These are phyloP conservation scores for Cutaneotrichosporon sp. DNA, from an alignment of 1,284 basidiomycete species.

Conservation along the genomic window DNA sequence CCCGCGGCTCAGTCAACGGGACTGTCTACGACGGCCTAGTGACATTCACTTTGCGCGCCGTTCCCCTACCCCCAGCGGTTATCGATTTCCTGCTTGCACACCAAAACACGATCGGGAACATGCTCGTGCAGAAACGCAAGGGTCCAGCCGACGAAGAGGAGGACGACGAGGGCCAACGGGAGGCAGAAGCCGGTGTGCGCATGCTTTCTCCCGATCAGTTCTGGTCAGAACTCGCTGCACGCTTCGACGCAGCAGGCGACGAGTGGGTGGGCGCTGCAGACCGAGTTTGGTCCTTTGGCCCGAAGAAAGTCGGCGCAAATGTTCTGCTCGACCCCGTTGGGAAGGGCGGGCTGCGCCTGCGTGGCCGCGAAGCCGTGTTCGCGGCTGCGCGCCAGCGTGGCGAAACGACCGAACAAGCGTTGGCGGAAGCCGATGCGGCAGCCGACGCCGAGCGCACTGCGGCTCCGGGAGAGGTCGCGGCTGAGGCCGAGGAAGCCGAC, in stretches of 20 bases:
- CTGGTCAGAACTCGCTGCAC: constrained; percentile 66
- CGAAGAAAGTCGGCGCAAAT: constrained; percentile 79
- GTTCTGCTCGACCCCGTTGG: constrained; percentile 65
- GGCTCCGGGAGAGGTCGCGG: constrained; percentile 27
- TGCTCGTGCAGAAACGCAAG: constrained; percentile 38
- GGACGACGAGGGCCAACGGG: constrained; percentile 40
- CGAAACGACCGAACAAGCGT: constrained; percentile 41
- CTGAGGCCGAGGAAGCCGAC: constrained; percentile 13
- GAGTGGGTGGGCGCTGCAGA: constrained; percentile 76
- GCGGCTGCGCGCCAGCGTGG: constrained; percentile 41
- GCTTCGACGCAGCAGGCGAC: constrained; percentile 64
- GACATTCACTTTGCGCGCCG: constrained; percentile 75
- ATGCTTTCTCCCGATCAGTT: constrained; percentile 70
- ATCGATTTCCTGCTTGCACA: constrained; percentile 74
- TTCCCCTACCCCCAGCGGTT: constrained; percentile 66
- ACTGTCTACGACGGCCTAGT: constrained; percentile 66
- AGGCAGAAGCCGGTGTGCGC: constrained; percentile 47
- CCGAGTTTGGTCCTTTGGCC: constrained; percentile 86
- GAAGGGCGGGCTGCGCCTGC: constrained; percentile 28
- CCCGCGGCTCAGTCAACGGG: constrained; percentile 73
- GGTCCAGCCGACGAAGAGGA: constrained; percentile 23
- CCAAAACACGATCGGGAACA: constrained; percentile 39
- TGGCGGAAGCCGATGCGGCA: constrained; percentile 31
- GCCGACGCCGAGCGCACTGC: constrained; percentile 17
- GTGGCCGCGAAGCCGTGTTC: constrained; percentile 37